Evolutionary conservation across 2,329 filamentous ascomycete genomes (phyloP), one percentile per base, ranked within the genome.

Genomic region (Bisporella sp.): DNA sequence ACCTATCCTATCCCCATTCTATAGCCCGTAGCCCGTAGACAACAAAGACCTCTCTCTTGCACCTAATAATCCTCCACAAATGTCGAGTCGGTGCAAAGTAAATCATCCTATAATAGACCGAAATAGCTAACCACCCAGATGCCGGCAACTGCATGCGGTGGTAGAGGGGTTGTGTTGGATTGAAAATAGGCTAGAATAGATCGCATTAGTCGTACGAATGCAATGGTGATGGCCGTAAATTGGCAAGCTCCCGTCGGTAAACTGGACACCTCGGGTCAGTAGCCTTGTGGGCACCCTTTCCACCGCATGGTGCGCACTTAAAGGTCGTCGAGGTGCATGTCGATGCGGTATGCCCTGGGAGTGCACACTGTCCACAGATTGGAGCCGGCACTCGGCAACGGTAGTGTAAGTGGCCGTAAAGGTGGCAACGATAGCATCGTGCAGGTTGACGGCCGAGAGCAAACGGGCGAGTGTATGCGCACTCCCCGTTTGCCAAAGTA

Each of bases 181-280:
- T 47, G 33, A 21, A 47, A 47, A 47, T 47, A 47, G 45, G 45
- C 45, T 47, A 31, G 33, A 47, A 47, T 47, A 47, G 21, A 47
- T 41, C 13, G 46, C 46, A 28, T 47, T 41, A 41, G 35, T 47
- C 21, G 39, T 47, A 47, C 21, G 46, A 47, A 47, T 47, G 32
- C 13, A 47, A 47, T 47, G 12, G 35, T 47, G 29, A 47, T 31
- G 21, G 35, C 41, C 35, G 46, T 47, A 47, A 47, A 3, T 39
- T 39, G 35, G 35, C 35, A 13, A 39, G 2, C 35, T 39, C 35
- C 35, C 13, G 13, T 39, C 35, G 35, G 13, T 39, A 39, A 11
- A 39, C 35, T 13, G 35, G 35, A 39, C 35, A 39, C 35, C 35
- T 13, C 3, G 35, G 13, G 13, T 39, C 35, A 3, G 35, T 39